A percentile compares a stretch with the other conserved stretches of the same genome.
Conservation (phyloP, 768 basidiomycete species). For the Boletus eberwhitei region DNA sequence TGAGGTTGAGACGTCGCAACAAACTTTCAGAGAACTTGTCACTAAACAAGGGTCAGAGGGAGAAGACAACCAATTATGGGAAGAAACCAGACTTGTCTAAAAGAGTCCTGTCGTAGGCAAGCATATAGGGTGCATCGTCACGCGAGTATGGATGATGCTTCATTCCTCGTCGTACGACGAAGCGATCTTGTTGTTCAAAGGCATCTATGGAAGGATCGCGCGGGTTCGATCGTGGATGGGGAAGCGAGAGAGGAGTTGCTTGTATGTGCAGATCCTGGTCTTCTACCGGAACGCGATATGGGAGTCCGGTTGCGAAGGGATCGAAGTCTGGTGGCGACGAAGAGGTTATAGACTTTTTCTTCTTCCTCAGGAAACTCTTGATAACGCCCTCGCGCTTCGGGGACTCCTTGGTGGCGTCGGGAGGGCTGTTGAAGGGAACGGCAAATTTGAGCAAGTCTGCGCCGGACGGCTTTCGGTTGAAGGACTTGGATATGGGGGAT, state of each 20-base stretch:
- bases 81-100: slow-evolving; percentile 52
- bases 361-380: slow-evolving; percentile 19
- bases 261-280: background rate
- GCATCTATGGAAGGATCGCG: slow-evolving; percentile 14
- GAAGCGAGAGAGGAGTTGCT: background rate
- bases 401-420: slow-evolving; percentile 4
- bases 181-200: slow-evolving; percentile 26
- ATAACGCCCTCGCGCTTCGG: slow-evolving; percentile 24
- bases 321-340: slow-evolving; percentile 6
- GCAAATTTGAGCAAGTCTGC: slow-evolving; percentile 14
- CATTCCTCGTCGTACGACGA: slow-evolving; percentile 34
- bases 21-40: slow-evolving; percentile 57
- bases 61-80: slow-evolving; percentile 1
- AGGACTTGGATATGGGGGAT: slow-evolving; percentile 7
- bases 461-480: slow-evolving; percentile 8
- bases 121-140: slow-evolving; percentile 59
- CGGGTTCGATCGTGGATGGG: background rate
- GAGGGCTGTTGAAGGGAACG: slow-evolving; percentile 1
- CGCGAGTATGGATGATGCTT: slow-evolving; percentile 52
- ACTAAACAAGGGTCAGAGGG: slow-evolving; percentile 36
- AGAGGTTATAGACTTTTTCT: slow-evolving; percentile 18
- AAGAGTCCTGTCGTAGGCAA: slow-evolving; percentile 54
- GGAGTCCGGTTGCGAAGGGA: background rate
- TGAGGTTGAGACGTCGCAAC: slow-evolving; percentile 51
- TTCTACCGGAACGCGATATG: background rate